Conservation (phyloP, 164 flowering plant genomes). For the Litsea cubeba region DNA sequence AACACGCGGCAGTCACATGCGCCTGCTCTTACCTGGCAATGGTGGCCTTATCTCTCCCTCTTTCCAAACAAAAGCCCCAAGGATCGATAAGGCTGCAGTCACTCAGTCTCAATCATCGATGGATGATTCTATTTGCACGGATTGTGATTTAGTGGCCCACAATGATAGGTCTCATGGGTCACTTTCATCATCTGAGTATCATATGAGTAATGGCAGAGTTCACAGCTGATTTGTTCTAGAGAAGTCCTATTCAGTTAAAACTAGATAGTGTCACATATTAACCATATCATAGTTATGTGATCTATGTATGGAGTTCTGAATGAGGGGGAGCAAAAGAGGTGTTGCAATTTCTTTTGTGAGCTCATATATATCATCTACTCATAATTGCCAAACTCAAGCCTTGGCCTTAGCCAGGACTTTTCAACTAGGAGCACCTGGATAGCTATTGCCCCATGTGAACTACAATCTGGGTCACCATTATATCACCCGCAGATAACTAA, state of each 20-base stretch:
- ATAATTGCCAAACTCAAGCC: neutral
- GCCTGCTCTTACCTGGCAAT: constrained; percentile 2
- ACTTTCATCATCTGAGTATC: neutral
- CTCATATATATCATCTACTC: neutral
- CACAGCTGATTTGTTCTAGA: neutral
- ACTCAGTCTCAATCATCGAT: neutral
- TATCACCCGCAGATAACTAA: too few species aligned
- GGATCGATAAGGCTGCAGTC: neutral
- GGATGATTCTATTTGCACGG: neutral
- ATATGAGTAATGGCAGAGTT: neutral
- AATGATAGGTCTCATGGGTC: neutral
- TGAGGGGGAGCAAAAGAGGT: neutral
- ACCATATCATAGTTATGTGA: neutral
- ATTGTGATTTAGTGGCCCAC: neutral
- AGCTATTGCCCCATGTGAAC: too few species aligned
- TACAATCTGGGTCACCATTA: too few species aligned
- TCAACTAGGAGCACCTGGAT: too few species aligned
- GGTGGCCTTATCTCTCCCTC: neutral
- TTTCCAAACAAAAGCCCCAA: neutral
- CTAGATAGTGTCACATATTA: neutral
- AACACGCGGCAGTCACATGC: constrained; percentile 7
- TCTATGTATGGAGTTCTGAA: neutral
- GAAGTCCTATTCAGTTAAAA: neutral
- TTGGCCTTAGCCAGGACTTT: neutral
- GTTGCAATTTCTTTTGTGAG: neutral